These are phyloP conservation scores for Penicillium sp. DNA, from an alignment of 2,329 filamentous ascomycete genomes.

Conservation along the genomic window DNA sequence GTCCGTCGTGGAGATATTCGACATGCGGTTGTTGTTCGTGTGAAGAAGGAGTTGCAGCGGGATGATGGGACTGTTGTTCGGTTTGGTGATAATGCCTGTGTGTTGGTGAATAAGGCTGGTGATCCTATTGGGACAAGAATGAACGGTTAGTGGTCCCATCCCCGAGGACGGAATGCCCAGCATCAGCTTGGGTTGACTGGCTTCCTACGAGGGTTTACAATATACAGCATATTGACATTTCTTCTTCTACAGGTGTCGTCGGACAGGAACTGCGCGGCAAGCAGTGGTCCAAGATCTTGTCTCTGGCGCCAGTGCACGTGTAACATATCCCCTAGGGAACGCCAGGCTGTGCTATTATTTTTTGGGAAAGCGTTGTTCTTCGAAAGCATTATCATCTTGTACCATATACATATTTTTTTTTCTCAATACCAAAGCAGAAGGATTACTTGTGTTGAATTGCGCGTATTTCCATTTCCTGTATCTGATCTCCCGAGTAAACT, in stretches of 20 bases:
- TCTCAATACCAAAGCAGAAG: background rate
- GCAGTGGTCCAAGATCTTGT: slow-evolving; percentile 98
- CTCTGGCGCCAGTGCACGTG: slow-evolving; percentile 84
- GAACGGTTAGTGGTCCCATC: slow-evolving; percentile 63
- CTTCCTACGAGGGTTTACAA: background rate
- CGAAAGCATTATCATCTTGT: slow-evolving; percentile 40
- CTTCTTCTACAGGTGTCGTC: slow-evolving; percentile 70
- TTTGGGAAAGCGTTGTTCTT: slow-evolving; percentile 38
- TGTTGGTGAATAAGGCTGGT: slow-evolving; percentile 94
- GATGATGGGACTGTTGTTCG: slow-evolving; percentile 87
- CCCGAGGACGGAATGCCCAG: background rate
- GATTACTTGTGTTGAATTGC: background rate
- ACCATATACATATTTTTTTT: slow-evolving; percentile 25
- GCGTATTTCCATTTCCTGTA: slow-evolving; percentile 15
- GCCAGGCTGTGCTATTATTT: slow-evolving; percentile 28
- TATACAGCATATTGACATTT: slow-evolving; percentile 29
- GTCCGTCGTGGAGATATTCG: slow-evolving; percentile 95
- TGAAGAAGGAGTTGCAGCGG: slow-evolving; percentile 83
- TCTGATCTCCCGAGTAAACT: slow-evolving; percentile 21
- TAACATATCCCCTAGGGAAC: slow-evolving; percentile 48
- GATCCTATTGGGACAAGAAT: slow-evolving; percentile 93
- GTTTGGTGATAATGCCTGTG: slow-evolving; percentile 98
- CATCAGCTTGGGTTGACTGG: background rate
- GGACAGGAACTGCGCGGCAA: slow-evolving; percentile 86
- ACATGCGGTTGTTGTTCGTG: slow-evolving; percentile 93